These are phyloP conservation scores for Quambalaria eucalypti DNA, from an alignment of 1,284 basidiomycete species.

Conservation along the genomic window DNA sequence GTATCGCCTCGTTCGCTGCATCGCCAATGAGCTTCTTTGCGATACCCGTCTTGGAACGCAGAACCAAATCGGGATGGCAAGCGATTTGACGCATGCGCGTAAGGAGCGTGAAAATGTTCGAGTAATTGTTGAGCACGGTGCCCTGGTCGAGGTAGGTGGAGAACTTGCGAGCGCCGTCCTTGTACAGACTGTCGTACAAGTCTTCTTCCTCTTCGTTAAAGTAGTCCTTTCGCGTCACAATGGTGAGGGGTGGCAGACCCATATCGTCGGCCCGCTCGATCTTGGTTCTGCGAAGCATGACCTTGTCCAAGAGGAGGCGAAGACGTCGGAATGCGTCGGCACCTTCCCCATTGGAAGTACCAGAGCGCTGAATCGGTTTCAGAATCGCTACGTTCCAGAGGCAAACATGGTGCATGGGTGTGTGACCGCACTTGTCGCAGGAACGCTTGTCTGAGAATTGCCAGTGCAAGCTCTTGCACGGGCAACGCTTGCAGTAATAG, in stretches of 20 bases:
- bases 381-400: slow-evolving; percentile 48
- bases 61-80: slow-evolving; percentile 72
- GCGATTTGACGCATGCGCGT: slow-evolving; percentile 48
- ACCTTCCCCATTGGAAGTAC: slow-evolving; percentile 36
- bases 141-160: slow-evolving; percentile 80
- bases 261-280: slow-evolving; percentile 93
- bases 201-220: slow-evolving; percentile 97
- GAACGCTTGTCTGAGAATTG: slow-evolving; percentile 69
- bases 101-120: slow-evolving; percentile 50
- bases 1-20: slow-evolving; percentile 21
- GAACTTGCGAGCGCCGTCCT: slow-evolving; percentile 85
- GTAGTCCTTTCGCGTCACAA: slow-evolving; percentile 78
- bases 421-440: slow-evolving; percentile 87
- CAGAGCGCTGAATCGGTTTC: slow-evolving; percentile 42
- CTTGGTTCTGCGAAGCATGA: slow-evolving; percentile 77
- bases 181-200: slow-evolving; percentile 82
- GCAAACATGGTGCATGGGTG: slow-evolving; percentile 80
- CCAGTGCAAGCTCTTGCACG: slow-evolving; percentile 85
- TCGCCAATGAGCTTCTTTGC: slow-evolving; percentile 33
- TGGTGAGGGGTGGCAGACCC: slow-evolving; percentile 86
- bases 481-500: slow-evolving; percentile 63
- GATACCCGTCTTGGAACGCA: slow-evolving; percentile 64
- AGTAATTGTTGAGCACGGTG: slow-evolving; percentile 56
- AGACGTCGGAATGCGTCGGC: slow-evolving; percentile 37
- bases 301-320: slow-evolving; percentile 69